A percentile compares a stretch with the other conserved stretches of the same genome.
These are phyloP conservation scores for Clohesyomyces aquaticus DNA, from an alignment of 495 filamentous ascomycete species.

Conservation along the genomic window DNA sequence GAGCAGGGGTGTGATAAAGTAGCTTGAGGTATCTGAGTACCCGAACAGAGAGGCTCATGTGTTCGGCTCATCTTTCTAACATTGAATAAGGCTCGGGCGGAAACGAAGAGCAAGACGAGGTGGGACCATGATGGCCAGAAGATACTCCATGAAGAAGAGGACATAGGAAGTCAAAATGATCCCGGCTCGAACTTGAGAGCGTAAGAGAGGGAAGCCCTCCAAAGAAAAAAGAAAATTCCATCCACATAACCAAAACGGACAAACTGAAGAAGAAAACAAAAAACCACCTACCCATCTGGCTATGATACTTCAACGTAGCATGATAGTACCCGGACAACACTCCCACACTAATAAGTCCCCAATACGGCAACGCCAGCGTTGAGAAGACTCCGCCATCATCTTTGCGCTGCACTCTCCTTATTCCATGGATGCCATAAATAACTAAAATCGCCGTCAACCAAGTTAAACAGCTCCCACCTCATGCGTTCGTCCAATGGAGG, in stretches of 20 bases:
- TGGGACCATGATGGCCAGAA: too few relatives aligned
- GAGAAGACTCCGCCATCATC: slow-evolving; percentile 33
- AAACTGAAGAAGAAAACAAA: slow-evolving; percentile 3
- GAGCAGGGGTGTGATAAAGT: not conserved
- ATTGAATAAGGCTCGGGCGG: too few relatives aligned
- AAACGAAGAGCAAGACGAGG: too few relatives aligned
- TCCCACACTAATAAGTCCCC: slow-evolving; percentile 60
- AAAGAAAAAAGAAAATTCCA: not conserved
- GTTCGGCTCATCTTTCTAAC: too few relatives aligned
- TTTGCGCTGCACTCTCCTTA: slow-evolving; percentile 22
- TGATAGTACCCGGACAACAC: slow-evolving; percentile 59
- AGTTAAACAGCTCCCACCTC: not conserved
- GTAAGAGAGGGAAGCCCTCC: too few relatives aligned
- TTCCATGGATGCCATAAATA: slow-evolving; percentile 35
- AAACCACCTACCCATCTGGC: slow-evolving; percentile 55
- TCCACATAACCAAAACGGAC: not conserved
- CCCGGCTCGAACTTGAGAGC: too few relatives aligned
- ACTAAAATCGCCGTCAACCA: slow-evolving; percentile 12
- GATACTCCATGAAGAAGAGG: too few relatives aligned
- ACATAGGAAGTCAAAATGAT: too few relatives aligned
- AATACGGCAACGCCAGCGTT: slow-evolving; percentile 50
- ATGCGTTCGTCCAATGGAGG: too few relatives aligned
- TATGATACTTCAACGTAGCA: slow-evolving; percentile 56
- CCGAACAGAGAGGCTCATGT: too few relatives aligned
- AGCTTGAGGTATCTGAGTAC: too few relatives aligned